Base-by-base conservation (phyloP, 345 rosid species). In the Camelina sativa region DNA sequence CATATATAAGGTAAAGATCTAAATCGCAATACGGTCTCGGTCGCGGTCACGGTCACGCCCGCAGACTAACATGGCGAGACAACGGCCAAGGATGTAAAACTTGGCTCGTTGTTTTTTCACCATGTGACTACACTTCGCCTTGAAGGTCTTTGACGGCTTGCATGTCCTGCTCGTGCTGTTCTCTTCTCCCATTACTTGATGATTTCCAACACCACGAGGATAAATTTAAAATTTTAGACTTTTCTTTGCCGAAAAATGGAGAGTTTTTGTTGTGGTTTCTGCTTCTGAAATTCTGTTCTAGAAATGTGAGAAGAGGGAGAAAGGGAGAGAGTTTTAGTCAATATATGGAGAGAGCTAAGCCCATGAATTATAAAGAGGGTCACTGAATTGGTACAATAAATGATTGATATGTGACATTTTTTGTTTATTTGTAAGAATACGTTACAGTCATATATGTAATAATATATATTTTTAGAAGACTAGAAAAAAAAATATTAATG, bases 11-110 rank as follows among this genome's bases (percentile, higher is more conserved):
- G 69, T 61, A 43, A 69, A 53, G 25, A 10, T 68, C 65, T 76
- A 76, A 19, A 3, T 61, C 6, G 44, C 62, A 62, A 3, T 46
- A 44, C 58, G 64, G 65, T 69, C 65, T 11, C 84, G 59, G 55
- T 83, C 89, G 1, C 69, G 75, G 22, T 54, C 82, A 6, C 84
- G 86, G 55, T 83, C 89, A 28, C 82, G 90, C 76, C 90, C 85
- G 66, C 96, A 90, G 52, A 90, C 71, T 35, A 90, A 86, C 88
- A 90, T 84, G 16, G 93, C 89, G 30, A 90, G 80, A 84, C 96
- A 90, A 48, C 96, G 90, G 47, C 93, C 87, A 69, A 90, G 85
- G 83, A 90, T 87, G 79, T 88, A 90, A 82, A 90, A 87, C 75
- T 83, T 88, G 34, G 90, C 88, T 12, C 91, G 73, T 63, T 90